These are phyloP conservation scores for Colletotrichum tabaci DNA, from an alignment of 2,329 filamentous ascomycete species.

Conservation along the genomic window DNA sequence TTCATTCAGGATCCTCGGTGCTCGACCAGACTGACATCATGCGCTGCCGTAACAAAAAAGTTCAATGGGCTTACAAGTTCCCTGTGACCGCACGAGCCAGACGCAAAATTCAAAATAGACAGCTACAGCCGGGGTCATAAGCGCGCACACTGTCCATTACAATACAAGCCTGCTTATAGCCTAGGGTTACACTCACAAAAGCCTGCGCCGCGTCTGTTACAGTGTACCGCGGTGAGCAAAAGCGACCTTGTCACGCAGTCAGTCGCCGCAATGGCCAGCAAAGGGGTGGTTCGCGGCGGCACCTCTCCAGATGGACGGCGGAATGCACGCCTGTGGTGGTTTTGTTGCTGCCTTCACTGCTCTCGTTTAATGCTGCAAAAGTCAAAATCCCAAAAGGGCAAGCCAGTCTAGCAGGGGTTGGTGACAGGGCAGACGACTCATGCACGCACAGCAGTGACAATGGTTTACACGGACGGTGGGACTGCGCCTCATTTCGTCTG, in stretches of 20 bases:
- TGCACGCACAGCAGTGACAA: conserved; percentile 39
- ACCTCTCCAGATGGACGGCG: background rate
- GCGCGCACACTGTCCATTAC: background rate
- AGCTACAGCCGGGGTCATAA: conserved; percentile 1
- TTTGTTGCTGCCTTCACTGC: conserved; percentile 9
- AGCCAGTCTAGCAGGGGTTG: conserved; percentile 32
- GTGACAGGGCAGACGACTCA: conserved; percentile 40
- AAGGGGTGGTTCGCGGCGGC: background rate
- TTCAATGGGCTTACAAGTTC: conserved; percentile 1
- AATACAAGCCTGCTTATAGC: conserved; percentile 13
- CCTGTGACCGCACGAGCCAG: conserved; percentile 8
- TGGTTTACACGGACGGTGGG: conserved; percentile 34
- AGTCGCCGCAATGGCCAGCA: conserved; percentile 6
- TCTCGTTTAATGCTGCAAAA: conserved; percentile 25
- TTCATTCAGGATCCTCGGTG: conserved; percentile 19
- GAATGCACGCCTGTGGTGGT: conserved; percentile 8
- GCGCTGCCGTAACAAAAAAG: conserved; percentile 9
- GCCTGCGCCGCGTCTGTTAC: conserved; percentile 15
- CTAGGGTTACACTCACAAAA: background rate
- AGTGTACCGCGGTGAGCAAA: conserved; percentile 26
- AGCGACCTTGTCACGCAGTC: conserved; percentile 29
- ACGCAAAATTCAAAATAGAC: conserved; percentile 11
- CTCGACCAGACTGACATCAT: conserved; percentile 29
- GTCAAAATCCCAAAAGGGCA: conserved; percentile 42
- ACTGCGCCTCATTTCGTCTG: conserved; percentile 41